Percentiles rank a stretch among this genome's conserved stretches.
These are phyloP conservation scores for Zasmidium cellare DNA, from an alignment of 2,329 filamentous ascomycete species.

Conservation along the genomic window DNA sequence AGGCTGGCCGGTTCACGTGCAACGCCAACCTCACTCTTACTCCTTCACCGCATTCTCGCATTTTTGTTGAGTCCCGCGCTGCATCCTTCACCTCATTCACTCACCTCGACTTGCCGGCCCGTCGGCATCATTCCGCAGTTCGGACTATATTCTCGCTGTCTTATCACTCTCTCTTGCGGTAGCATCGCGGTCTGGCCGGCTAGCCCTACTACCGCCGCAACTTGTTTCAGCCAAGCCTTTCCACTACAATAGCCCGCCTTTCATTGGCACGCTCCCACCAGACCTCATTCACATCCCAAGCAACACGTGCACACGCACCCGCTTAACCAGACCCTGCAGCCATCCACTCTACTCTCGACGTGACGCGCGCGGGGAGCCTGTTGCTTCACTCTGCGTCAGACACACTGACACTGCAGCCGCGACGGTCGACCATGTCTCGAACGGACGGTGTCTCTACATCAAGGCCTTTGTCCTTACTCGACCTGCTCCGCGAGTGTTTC, in stretches of 20 bases:
- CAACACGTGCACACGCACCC: not conserved
- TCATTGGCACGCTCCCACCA: not conserved
- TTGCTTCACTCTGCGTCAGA: not conserved
- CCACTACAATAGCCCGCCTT: no score
- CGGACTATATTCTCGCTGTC: no score
- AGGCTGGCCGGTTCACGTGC: no score
- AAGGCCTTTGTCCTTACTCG: not conserved
- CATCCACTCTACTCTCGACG: not conserved
- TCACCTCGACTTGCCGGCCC: no score
- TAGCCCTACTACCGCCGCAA: no score
- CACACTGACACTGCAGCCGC: not conserved
- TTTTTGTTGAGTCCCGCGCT: no score
- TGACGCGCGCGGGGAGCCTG: not conserved
- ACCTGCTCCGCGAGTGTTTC: conserved; percentile 2
- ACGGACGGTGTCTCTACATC: not conserved
- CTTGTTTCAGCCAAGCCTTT: conserved; percentile 1
- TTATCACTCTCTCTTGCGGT: not conserved
- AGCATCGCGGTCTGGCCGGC: no score
- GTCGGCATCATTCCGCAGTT: no score
- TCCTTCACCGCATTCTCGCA: no score
- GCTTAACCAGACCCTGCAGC: not conserved
- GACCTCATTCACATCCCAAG: not conserved
- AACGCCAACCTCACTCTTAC: no score
- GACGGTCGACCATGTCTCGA: not conserved
- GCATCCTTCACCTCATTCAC: no score